Conservation (phyloP, 2,329 filamentous ascomycete species). For the Coniochaeta hoffmannii region DNA sequence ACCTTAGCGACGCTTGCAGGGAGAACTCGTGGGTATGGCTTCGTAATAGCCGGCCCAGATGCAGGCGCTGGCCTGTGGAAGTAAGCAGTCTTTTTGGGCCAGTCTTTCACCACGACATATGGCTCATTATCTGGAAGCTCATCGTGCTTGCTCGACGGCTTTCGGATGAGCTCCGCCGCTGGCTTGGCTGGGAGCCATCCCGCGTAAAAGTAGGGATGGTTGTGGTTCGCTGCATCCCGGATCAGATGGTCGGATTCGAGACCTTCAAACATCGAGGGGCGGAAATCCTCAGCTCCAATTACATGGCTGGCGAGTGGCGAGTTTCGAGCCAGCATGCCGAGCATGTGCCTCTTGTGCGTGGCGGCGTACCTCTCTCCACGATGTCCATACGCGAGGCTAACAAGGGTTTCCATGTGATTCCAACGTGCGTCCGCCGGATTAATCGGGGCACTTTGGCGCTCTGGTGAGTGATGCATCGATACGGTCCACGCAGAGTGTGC, state of each 20-base stretch:
- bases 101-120: conserved; percentile 40
- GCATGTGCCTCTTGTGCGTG: conserved; percentile 29
- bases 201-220: conserved; percentile 33
- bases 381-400: conserved; percentile 40
- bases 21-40: conserved; percentile 35
- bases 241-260: conserved; percentile 25
- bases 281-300: conserved; percentile 22
- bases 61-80: conserved; percentile 32
- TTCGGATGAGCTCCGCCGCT: conserved; percentile 27
- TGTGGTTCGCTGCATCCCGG: conserved; percentile 22
- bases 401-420: conserved; percentile 20
- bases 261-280: conserved; percentile 8
- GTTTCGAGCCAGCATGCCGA: conserved; percentile 30
- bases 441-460: too few species aligned
- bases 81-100: conserved; percentile 52
- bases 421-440: not conserved
- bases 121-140: conserved; percentile 34
- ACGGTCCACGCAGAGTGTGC: conserved; percentile 27
- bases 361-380: conserved; percentile 38
- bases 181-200: conserved; percentile 38
- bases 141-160: conserved; percentile 26
- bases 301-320: conserved; percentile 18
- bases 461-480: conserved; percentile 16
- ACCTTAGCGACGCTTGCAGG: conserved; percentile 39
- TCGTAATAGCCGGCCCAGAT: conserved; percentile 15